These are phyloP conservation scores for Wickerhamomyces mucosus DNA, from an alignment of 805 yeast species.

Conservation along the genomic window DNA sequence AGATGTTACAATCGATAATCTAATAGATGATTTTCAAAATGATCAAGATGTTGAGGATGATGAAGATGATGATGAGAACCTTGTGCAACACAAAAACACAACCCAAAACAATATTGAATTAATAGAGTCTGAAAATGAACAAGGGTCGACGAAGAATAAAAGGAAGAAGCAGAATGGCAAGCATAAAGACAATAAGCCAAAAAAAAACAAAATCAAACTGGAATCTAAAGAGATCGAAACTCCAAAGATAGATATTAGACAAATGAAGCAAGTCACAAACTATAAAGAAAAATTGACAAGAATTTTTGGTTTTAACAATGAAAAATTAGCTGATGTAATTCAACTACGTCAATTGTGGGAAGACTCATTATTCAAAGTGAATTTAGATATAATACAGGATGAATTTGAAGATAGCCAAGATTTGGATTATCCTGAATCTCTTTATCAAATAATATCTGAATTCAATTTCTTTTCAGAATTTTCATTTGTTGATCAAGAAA, in stretches of 20 bases:
- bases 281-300: constrained; percentile 33
- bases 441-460: no score
- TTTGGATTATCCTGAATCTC: no score
- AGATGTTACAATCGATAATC: constrained; percentile 3
- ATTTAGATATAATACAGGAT: constrained; percentile 24
- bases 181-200: constrained; percentile 4
- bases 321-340: constrained; percentile 31
- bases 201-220: no score
- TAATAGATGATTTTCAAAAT: constrained; percentile 1
- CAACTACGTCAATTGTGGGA: constrained; percentile 43
- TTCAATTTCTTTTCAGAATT: no score
- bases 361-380: constrained; percentile 32
- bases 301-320: constrained; percentile 41
- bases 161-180: constrained; percentile 5
- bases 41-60: constrained; percentile 4
- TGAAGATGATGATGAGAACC: constrained; percentile 3
- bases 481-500: no score
- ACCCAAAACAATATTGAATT: no score
- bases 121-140: no score
- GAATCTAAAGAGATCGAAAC: no score
- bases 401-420: no score
- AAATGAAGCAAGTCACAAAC: constrained; percentile 23
- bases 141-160: no score
- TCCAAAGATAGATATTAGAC: constrained; percentile 14
- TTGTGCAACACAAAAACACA: no score